Percentiles rank a stretch among this genome's conserved stretches.
Conservation (phyloP, 768 basidiomycete species). For the Agrocybe chaxingu region DNA sequence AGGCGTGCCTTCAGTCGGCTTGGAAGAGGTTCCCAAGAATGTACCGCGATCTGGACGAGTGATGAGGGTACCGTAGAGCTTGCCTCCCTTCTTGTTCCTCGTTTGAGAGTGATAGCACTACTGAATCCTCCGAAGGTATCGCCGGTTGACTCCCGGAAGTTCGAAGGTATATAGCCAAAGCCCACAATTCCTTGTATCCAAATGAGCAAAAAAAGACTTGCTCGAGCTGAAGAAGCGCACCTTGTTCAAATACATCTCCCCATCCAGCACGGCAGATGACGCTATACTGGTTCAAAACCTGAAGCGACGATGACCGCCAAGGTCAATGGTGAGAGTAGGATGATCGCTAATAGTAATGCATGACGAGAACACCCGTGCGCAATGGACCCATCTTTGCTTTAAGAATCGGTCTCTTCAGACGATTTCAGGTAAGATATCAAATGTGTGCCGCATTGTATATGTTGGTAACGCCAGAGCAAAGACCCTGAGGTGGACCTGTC, state of each 20-base stretch:
- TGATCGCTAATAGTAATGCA: no score
- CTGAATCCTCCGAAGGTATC: slow-evolving; percentile 64
- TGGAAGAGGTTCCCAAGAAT: slow-evolving; percentile 9
- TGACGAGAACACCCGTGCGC: no score
- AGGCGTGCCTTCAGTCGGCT: slow-evolving; percentile 19
- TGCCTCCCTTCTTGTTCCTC: slow-evolving; percentile 35
- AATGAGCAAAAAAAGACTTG: background rate
- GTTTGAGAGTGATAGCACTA: slow-evolving; percentile 56
- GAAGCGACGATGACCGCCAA: no score
- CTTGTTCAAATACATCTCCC: slow-evolving; percentile 42
- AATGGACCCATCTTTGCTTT: no score
- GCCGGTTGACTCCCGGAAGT: slow-evolving; percentile 52
- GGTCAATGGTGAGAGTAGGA: no score
- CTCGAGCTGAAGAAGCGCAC: slow-evolving; percentile 7
- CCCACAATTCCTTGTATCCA: slow-evolving; percentile 50
- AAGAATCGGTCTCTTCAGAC: slow-evolving; percentile 3
- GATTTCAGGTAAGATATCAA: no score
- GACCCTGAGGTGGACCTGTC: no score
- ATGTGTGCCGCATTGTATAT: no score
- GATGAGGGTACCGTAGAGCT: slow-evolving; percentile 47
- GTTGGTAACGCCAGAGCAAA: no score
- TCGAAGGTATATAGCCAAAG: slow-evolving; percentile 59
- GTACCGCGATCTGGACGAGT: slow-evolving; percentile 59
- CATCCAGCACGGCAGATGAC: slow-evolving; percentile 26
- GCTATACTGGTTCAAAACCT: no score